These are phyloP conservation scores for Rhodocollybia butyracea DNA, from an alignment of 768 basidiomycete genomes.

Conservation along the genomic window DNA sequence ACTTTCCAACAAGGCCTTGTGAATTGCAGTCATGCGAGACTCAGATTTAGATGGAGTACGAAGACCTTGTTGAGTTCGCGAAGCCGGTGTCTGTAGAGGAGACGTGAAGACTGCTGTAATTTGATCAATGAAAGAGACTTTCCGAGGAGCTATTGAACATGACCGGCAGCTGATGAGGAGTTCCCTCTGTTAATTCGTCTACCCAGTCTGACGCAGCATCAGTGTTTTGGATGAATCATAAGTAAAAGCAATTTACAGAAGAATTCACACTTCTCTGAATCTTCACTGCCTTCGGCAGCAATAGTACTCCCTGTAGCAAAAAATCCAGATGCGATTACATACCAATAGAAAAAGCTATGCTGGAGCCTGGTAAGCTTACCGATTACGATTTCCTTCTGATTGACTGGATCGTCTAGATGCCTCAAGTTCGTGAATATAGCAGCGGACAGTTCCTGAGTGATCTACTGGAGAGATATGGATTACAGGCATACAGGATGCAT, in stretches of 20 bases:
- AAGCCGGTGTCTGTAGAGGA: neutral
- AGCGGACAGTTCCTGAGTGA: conserved; percentile 28
- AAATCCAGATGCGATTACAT: neutral
- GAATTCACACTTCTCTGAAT: conserved; percentile 29
- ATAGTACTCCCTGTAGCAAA: conserved; percentile 25
- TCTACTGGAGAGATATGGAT: conserved; percentile 20
- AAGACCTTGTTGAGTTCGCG: neutral
- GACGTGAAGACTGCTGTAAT: neutral
- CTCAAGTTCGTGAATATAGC: conserved; percentile 26
- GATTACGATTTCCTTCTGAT: conserved; percentile 25
- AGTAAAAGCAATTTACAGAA: conserved; percentile 25
- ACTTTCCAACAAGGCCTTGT: conserved; percentile 1
- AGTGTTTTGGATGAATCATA: neutral
- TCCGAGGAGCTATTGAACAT: conserved; percentile 1
- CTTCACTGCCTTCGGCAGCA: conserved; percentile 26
- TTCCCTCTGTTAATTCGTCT: conserved; percentile 7
- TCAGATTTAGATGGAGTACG: conserved; percentile 4
- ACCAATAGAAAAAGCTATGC: neutral
- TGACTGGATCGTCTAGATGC: conserved; percentile 24
- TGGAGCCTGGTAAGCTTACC: conserved; percentile 24
- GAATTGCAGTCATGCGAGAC: neutral
- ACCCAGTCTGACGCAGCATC: neutral
- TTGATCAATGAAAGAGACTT: neutral
- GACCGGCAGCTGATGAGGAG: neutral
- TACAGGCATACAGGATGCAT: conserved; percentile 3